These are phyloP conservation scores for Pseudogymnoascus sp. DNA, from an alignment of 2,329 filamentous ascomycete genomes.

Conservation along the genomic window DNA sequence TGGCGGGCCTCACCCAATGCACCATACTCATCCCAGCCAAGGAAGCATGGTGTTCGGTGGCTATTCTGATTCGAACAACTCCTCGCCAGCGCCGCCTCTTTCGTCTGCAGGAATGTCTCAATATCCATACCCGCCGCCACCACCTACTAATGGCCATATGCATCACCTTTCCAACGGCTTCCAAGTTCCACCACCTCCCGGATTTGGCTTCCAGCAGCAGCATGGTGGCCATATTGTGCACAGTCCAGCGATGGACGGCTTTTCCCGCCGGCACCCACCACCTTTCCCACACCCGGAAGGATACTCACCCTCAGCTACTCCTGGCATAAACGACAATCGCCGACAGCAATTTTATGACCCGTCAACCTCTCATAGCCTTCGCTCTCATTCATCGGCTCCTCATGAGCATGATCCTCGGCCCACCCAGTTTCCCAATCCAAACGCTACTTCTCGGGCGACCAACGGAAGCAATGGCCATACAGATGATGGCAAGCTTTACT, in stretches of 20 bases:
- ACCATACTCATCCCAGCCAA: constrained; percentile 49
- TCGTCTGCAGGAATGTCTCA: constrained; percentile 39
- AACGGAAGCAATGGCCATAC: constrained; percentile 35
- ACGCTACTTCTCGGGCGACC: constrained; percentile 35
- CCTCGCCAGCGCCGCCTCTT: constrained; percentile 50
- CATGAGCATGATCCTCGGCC: constrained; percentile 36
- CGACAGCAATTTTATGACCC: constrained; percentile 39
- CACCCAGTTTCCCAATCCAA: constrained; percentile 33
- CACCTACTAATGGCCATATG: constrained; percentile 24
- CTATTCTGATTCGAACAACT: constrained; percentile 49
- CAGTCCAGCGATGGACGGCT: not conserved
- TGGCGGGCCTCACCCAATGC: constrained; percentile 32
- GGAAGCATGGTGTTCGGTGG: constrained; percentile 52
- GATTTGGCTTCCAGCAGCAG: constrained; percentile 6
- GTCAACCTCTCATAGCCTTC: constrained; percentile 55
- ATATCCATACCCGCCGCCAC: constrained; percentile 25
- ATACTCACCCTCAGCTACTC: constrained; percentile 31
- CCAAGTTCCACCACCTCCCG: constrained; percentile 1
- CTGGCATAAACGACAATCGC: constrained; percentile 20
- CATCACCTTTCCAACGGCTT: constrained; percentile 27
- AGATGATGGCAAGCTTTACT: constrained; percentile 27
- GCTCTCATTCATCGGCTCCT: constrained; percentile 51
- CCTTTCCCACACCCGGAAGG: constrained; percentile 31
- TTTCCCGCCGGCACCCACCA: constrained; percentile 23
- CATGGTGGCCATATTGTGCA: not conserved